Conservation (phyloP, 192 early-diverging fungal genomes). For the Helicostylum pulchrum region DNA sequence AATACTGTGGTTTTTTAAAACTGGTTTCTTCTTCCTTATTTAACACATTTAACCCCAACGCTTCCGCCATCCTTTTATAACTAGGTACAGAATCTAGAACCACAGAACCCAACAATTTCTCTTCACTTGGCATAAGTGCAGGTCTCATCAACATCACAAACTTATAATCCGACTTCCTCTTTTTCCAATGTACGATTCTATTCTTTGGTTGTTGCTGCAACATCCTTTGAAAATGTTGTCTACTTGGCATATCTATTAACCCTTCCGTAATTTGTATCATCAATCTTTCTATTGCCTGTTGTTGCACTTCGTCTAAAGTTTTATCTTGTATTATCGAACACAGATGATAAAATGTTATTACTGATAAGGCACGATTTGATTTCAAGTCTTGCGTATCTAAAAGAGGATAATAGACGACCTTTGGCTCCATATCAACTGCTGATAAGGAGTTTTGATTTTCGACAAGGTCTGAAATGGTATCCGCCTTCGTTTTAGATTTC, state of each 20-base stretch:
- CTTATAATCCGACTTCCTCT: not conserved
- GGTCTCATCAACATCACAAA: not conserved
- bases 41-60: too few species aligned
- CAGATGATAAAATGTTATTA: not conserved
- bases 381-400: not conserved
- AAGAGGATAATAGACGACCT: slow-evolving; percentile 7
- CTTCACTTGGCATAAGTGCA: not conserved
- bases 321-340: not conserved
- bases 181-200: slow-evolving; percentile 9
- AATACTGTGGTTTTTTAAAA: too few species aligned
- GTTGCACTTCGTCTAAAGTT: not conserved
- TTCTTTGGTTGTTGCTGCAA: not conserved
- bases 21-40: too few species aligned
- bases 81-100: not conserved
- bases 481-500: not conserved
- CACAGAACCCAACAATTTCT: not conserved
- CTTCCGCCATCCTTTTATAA: not conserved
- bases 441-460: not conserved
- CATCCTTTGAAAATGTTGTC: not conserved
- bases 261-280: slow-evolving; percentile 17
- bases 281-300: not conserved
- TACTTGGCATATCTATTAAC: not conserved
- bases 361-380: not conserved
- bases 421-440: not conserved
- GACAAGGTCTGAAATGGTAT: not conserved